A percentile compares a stretch with the other conserved stretches of the same genome.
Evolutionary conservation across 305 asterid genomes (phyloP).

Genomic region (Fraxinus dipetala): DNA sequence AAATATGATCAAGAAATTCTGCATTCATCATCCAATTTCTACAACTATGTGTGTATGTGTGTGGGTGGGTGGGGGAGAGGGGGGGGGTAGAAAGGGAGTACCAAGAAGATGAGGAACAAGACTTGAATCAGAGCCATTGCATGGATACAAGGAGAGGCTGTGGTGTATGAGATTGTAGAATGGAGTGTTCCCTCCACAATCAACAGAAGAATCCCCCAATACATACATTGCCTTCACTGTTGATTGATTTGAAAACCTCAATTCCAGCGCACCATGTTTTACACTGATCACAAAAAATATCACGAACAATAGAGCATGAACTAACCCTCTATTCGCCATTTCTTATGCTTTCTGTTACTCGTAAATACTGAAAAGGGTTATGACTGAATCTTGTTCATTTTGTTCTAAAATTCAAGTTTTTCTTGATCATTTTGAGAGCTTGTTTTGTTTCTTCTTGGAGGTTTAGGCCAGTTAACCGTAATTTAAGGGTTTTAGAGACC

Average conservation of each 20-base stretch:
- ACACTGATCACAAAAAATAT: constrained; percentile 13
- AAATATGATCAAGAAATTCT: neutral
- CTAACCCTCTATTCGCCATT: constrained; percentile 23
- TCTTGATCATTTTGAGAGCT: neutral
- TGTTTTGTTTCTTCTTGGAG: neutral
- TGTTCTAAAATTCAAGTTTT: constrained; percentile 14
- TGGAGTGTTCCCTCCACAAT: constrained; percentile 64
- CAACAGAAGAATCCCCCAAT: constrained; percentile 68
- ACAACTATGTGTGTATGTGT: neutral
- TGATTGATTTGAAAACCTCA: constrained; percentile 23
- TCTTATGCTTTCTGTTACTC: constrained; percentile 14
- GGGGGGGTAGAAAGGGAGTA: constrained; percentile 17
- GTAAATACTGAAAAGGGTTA: neutral
- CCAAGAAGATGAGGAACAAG: constrained; percentile 66
- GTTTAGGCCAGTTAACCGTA: neutral
- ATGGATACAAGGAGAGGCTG: constrained; percentile 46
- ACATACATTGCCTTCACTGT: constrained; percentile 47
- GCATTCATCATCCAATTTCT: neutral
- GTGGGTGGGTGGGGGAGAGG: neutral
- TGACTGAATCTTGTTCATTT: neutral
- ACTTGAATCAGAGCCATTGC: constrained; percentile 59
- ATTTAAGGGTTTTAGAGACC: neutral
- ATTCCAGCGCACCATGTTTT: constrained; percentile 21
- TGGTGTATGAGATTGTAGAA: constrained; percentile 35
- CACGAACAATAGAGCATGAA: constrained; percentile 9